Percentiles rank a stretch among this genome's conserved stretches.
Conservation (phyloP, 306 rosid species). For the Inga oerstediana region DNA sequence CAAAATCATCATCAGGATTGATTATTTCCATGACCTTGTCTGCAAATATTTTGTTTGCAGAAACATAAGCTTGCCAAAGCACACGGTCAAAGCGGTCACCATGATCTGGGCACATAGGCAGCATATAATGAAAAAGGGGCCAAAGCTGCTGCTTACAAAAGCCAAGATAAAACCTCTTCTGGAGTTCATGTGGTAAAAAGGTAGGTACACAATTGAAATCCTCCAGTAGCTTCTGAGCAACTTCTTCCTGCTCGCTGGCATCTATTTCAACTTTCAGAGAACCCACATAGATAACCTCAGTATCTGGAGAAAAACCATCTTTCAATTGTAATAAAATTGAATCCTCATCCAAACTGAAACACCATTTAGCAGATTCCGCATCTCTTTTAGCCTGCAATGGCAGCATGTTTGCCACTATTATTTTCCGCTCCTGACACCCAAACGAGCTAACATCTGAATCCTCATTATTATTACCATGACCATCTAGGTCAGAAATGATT, state of each 20-base stretch:
- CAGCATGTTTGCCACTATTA: conserved; percentile 77
- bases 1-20: conserved; percentile 77
- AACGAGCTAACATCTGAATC: conserved; percentile 66
- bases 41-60: conserved; percentile 79
- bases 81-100: conserved; percentile 75
- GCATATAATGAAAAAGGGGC: conserved; percentile 89
- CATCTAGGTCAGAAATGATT: conserved; percentile 62
- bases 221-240: conserved; percentile 71
- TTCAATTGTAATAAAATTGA: conserved; percentile 61
- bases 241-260: conserved; percentile 67
- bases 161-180: conserved; percentile 62
- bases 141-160: conserved; percentile 76
- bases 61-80: conserved; percentile 82
- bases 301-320: conserved; percentile 70
- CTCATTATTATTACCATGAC: conserved; percentile 47
- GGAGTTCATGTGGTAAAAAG: conserved; percentile 70
- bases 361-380: conserved; percentile 62
- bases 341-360: conserved; percentile 74
- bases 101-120: conserved; percentile 75
- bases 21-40: conserved; percentile 82
- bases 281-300: conserved; percentile 74
- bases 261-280: conserved; percentile 75
- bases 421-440: conserved; percentile 61
- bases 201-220: conserved; percentile 75
- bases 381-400: conserved; percentile 78